Percentiles rank a stretch among this genome's conserved stretches.
phyloP scores from a whole-genome alignment of 2,329 filamentous ascomycete species.

The Phoma sp. region DNA sequence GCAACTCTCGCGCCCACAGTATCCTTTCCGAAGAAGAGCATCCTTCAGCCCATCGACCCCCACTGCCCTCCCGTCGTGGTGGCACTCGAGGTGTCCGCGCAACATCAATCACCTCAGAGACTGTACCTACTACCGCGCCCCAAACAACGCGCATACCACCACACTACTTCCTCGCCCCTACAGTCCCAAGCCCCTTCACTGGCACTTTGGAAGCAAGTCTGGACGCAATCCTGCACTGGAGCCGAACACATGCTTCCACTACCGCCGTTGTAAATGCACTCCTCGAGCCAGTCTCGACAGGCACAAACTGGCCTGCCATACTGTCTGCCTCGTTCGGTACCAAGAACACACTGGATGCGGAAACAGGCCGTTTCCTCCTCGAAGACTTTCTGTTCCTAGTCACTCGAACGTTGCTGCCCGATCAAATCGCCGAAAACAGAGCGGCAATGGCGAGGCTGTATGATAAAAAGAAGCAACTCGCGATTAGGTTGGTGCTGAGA shows the following conservation, averaged over 20 bases:
- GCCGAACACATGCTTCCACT: not conserved
- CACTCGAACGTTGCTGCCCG: conserved; percentile 34
- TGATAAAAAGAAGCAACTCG: conserved; percentile 24
- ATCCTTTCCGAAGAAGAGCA: conserved; percentile 3
- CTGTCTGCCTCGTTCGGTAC: conserved; percentile 5
- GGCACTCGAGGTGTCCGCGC: conserved; percentile 1
- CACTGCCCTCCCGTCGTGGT: not conserved
- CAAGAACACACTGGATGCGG: not conserved
- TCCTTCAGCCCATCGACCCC: conserved; percentile 3
- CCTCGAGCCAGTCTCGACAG: conserved; percentile 1
- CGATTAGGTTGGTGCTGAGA: conserved; percentile 27
- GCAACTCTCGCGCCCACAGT: conserved; percentile 13
- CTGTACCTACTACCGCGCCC: not conserved
- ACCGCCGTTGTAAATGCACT: conserved; percentile 15
- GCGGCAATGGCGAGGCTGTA: conserved; percentile 26
- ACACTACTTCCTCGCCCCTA: conserved; percentile 28
- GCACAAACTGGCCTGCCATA: conserved; percentile 23
- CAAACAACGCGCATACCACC: conserved; percentile 7
- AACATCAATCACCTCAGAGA: not conserved
- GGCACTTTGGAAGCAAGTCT: conserved; percentile 32
- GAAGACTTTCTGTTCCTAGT: conserved; percentile 32
- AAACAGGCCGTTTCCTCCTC: conserved; percentile 7
- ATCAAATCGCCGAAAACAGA: conserved; percentile 37
- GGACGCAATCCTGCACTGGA: conserved; percentile 29
- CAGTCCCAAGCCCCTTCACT: conserved; percentile 30